A percentile compares a stretch with the other conserved stretches of the same genome.
These are phyloP conservation scores for Aciculoconidium aculeatum DNA, from an alignment of 805 yeast genomes.

Conservation along the genomic window DNA sequence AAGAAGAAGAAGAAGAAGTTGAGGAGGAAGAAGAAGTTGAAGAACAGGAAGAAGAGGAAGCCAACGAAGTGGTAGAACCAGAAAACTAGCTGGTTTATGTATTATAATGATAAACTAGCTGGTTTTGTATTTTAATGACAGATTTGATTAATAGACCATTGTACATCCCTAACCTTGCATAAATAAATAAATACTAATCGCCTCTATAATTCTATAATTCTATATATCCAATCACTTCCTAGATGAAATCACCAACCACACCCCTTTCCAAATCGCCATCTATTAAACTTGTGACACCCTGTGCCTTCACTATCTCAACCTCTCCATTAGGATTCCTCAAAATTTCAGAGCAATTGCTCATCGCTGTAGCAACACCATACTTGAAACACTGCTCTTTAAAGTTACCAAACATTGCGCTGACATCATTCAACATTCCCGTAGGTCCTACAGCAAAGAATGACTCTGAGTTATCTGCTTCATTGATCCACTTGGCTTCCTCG, in stretches of 20 bases:
- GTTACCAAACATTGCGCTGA: slow-evolving; percentile 52
- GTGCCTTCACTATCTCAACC: too few species aligned
- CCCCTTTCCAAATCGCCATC: slow-evolving; percentile 2
- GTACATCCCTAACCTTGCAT: too few species aligned
- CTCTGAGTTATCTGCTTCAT: slow-evolving; percentile 34
- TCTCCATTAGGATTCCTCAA: slow-evolving; percentile 5
- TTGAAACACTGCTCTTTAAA: slow-evolving; percentile 34
- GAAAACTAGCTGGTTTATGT: neutral
- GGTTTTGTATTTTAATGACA: too few species aligned
- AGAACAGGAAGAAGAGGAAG: slow-evolving; percentile 16
- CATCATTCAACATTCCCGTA: slow-evolving; percentile 61
- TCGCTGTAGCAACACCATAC: slow-evolving; percentile 7
- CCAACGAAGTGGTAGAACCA: slow-evolving; percentile 12
- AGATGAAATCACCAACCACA: slow-evolving; percentile 4
- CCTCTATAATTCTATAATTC: too few species aligned
- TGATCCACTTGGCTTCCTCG: slow-evolving; percentile 43
- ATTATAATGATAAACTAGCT: too few species aligned
- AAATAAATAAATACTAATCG: too few species aligned
- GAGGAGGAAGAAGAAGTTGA: slow-evolving; percentile 19
- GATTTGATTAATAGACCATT: too few species aligned
- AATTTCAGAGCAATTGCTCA: slow-evolving; percentile 7
- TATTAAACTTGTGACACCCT: too few species aligned
- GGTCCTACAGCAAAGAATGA: slow-evolving; percentile 55
- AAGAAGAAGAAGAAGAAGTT: slow-evolving; percentile 18
- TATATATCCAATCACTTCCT: too few species aligned